These are phyloP conservation scores for Candida insectalens DNA, from an alignment of 805 yeast species.

Conservation along the genomic window DNA sequence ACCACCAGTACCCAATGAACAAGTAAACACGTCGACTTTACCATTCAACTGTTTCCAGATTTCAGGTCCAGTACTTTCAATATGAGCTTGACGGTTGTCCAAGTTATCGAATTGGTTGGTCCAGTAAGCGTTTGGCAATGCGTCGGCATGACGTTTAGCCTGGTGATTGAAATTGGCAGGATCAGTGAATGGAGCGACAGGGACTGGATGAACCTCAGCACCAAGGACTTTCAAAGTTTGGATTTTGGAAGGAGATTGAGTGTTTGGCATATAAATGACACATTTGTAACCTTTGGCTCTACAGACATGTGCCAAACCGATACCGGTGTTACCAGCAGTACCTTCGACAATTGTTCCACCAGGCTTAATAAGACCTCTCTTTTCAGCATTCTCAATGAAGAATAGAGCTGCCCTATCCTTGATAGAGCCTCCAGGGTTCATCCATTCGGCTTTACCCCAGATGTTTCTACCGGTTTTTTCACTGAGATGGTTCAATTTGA, in stretches of 20 bases:
- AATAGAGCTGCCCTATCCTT: slow-evolving; percentile 85
- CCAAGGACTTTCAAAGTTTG: slow-evolving; percentile 69
- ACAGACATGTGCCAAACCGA: slow-evolving; percentile 78
- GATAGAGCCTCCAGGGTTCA: slow-evolving; percentile 91
- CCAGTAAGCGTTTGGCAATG: slow-evolving; percentile 75
- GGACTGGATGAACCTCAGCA: slow-evolving; percentile 84
- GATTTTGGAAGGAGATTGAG: slow-evolving; percentile 75
- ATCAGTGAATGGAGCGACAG: slow-evolving; percentile 74
- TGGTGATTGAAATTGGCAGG: slow-evolving; percentile 84
- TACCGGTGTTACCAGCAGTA: slow-evolving; percentile 95
- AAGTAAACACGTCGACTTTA: slow-evolving; percentile 78
- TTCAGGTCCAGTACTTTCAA: slow-evolving; percentile 89
- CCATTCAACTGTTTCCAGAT: slow-evolving; percentile 81
- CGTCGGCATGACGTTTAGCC: slow-evolving; percentile 78
- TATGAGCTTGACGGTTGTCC: slow-evolving; percentile 84
- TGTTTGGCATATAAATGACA: slow-evolving; percentile 86
- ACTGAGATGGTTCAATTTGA: slow-evolving; percentile 49
- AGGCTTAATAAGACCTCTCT: slow-evolving; percentile 48
- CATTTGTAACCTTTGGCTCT: slow-evolving; percentile 78
- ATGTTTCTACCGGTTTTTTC: slow-evolving; percentile 58
- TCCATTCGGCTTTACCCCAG: slow-evolving; percentile 84
- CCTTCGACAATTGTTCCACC: slow-evolving; percentile 92
- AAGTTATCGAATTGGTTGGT: slow-evolving; percentile 88
- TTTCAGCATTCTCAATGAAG: slow-evolving; percentile 71
- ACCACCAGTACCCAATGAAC: slow-evolving; percentile 92